Percentiles rank a stretch among this genome's conserved stretches.
Conservation (phyloP, 345 rosid species). For the Garcia nutans region DNA sequence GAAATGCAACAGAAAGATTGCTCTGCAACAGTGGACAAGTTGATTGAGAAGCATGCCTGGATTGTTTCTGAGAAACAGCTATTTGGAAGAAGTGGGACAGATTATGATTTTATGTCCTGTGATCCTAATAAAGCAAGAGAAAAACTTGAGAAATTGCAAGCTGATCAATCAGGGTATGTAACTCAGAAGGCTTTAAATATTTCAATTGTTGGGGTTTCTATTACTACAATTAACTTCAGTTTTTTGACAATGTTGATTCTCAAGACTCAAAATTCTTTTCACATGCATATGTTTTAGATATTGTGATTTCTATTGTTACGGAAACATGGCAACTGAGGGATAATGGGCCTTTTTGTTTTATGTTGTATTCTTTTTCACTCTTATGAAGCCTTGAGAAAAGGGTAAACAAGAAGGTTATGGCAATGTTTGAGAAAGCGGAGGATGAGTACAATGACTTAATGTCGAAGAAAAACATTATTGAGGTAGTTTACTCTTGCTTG, state of each 20-base stretch:
- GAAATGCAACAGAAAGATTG: constrained; percentile 90
- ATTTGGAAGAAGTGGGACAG: constrained; percentile 93
- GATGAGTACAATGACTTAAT: constrained; percentile 87
- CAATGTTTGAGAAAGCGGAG: constrained; percentile 99
- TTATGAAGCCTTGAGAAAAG: constrained; percentile 77
- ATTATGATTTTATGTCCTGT: constrained; percentile 79
- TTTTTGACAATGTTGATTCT: background rate
- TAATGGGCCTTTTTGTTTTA: constrained; percentile 11
- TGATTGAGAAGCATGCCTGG: constrained; percentile 96
- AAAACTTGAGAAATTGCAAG: constrained; percentile 78
- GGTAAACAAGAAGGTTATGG: constrained; percentile 97
- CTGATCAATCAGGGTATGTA: constrained; percentile 79
- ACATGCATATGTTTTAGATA: constrained; percentile 5
- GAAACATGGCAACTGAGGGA: constrained; percentile 13
- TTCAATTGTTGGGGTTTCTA: background rate
- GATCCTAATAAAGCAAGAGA: constrained; percentile 75
- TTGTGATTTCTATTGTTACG: background rate
- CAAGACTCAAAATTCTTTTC: background rate
- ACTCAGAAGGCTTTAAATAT: constrained; percentile 13
- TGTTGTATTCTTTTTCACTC: background rate
- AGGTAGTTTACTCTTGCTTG: constrained; percentile 62
- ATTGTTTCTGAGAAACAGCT: constrained; percentile 87
- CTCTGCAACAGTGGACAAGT: constrained; percentile 70
- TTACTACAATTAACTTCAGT: background rate
- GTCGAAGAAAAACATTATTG: constrained; percentile 82